Evolutionary conservation across 2,329 filamentous ascomycete genomes (phyloP), one percentile per base, ranked within the genome.

Genomic region (Blastomyces parvus): DNA sequence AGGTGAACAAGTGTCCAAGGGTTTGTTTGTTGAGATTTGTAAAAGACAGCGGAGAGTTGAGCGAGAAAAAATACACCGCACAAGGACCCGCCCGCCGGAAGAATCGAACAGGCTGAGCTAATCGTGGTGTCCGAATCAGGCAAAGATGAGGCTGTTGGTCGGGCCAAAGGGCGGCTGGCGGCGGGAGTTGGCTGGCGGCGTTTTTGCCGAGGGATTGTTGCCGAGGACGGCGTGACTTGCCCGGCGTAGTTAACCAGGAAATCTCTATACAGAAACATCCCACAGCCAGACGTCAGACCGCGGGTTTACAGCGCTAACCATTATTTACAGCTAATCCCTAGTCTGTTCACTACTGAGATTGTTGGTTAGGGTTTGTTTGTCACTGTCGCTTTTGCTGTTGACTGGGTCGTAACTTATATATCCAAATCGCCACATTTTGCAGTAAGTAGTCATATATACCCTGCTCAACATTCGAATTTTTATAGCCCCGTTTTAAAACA

Each of bases 111-210:
- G 40, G 40, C 8, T 33, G 33, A 33, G 33, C 33, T 33, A 33
- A n/a, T n/a, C n/a, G 33, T 33, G 33, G 19, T n/a, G 42, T 19
- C 42, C 19, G 7, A 46, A 46, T 46, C 42, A 6, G 11, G 44
- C 7, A n/a, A 48, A 22, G 44, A n/a, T 57, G 55, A 36, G 36
- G 55, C 58, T 50, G 44, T 38, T 36, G 53, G 60, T 56, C 60
- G 48, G 60, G 14, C 50, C 14, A 62, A 56, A 17, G 38, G 50
- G 60, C 60, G 60, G 50, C 25, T 62, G 38, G 60, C 25, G 25
- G 52, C 50, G 50, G 48, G 25, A 56, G 19, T 9, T 25, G 22
- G 3, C 14, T 36, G 4, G 48, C 42, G n/a, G 17, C 7, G 5
- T 7, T 33, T 25, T 57, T 57, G 55, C 55, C 55, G 55, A 57